Evolutionary conservation across 202 grass and related monocot species (phyloP).

Genomic region (Zoysia matrella): DNA sequence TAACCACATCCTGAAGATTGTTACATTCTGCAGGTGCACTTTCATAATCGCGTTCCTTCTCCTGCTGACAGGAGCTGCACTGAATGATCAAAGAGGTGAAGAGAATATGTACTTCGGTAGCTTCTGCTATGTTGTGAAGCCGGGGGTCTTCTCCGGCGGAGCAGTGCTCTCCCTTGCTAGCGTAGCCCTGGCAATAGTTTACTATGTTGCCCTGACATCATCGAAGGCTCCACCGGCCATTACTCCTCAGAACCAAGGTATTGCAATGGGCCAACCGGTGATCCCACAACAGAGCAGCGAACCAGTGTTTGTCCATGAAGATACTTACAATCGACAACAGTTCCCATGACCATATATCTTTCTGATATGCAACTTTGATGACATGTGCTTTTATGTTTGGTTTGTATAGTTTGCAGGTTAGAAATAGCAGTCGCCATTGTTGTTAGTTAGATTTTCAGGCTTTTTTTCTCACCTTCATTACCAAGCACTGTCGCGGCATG

Average conservation of each 20-base stretch:
- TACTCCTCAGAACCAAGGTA: slow-evolving; percentile 67
- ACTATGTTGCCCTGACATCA: slow-evolving; percentile 70
- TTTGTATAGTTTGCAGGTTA: slow-evolving; percentile 60
- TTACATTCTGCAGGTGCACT: slow-evolving; percentile 62
- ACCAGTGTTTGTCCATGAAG: slow-evolving; percentile 92
- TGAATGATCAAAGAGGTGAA: slow-evolving; percentile 83
- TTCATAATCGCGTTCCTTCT: slow-evolving; percentile 94
- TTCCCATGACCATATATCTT: slow-evolving; percentile 47
- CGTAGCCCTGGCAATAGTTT: slow-evolving; percentile 82
- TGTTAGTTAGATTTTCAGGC: slow-evolving; percentile 44
- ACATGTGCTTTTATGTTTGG: slow-evolving; percentile 2
- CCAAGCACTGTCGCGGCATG: not conserved
- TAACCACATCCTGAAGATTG: slow-evolving; percentile 1
- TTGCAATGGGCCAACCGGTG: slow-evolving; percentile 82
- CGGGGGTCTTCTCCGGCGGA: slow-evolving; percentile 91
- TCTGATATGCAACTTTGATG: not conserved
- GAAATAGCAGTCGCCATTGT: slow-evolving; percentile 32
- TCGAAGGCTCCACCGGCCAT: slow-evolving; percentile 48
- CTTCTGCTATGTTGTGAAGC: slow-evolving; percentile 90
- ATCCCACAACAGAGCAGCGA: slow-evolving; percentile 79
- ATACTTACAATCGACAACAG: slow-evolving; percentile 91
- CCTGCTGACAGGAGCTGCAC: slow-evolving; percentile 77
- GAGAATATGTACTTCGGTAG: slow-evolving; percentile 93
- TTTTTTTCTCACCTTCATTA: not conserved
- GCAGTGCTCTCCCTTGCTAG: slow-evolving; percentile 88